phyloP scores from a whole-genome alignment of 495 filamentous ascomycete genomes.

The Trichocladium antarcticum region DNA sequence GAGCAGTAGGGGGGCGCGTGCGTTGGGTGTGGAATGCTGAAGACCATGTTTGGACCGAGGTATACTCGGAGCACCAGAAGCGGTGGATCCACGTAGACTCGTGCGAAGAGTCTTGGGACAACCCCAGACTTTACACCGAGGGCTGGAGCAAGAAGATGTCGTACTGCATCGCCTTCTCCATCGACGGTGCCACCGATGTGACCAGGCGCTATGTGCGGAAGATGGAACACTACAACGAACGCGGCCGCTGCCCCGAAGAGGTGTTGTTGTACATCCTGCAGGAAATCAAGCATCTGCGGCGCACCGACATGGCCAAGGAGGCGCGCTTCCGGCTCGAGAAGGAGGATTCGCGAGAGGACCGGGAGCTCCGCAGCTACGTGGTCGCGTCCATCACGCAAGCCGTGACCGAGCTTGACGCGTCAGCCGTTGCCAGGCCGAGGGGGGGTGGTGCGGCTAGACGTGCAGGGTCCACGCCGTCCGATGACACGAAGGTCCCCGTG shows the following conservation, averaged over 20 bases:
- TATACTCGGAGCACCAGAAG: constrained; percentile 87
- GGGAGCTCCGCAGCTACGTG: constrained; percentile 65
- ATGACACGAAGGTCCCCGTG: constrained; percentile 40
- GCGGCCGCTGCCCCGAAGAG: constrained; percentile 70
- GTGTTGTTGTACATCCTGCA: constrained; percentile 79
- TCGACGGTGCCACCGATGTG: constrained; percentile 89
- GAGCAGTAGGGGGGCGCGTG: constrained; percentile 79
- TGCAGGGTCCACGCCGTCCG: constrained; percentile 16
- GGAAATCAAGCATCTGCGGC: constrained; percentile 75
- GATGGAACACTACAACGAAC: constrained; percentile 56
- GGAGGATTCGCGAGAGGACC: constrained; percentile 79
- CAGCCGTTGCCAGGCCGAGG: constrained; percentile 19
- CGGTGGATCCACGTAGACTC: constrained; percentile 96
- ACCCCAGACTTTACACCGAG: constrained; percentile 83
- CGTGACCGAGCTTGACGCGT: constrained; percentile 37
- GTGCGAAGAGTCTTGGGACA: constrained; percentile 93
- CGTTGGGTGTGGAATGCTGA: constrained; percentile 98
- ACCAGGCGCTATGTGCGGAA: constrained; percentile 91
- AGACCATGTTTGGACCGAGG: constrained; percentile 95
- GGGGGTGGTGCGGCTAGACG: constrained; percentile 4
- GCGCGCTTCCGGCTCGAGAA: constrained; percentile 71
- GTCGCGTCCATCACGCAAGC: constrained; percentile 57
- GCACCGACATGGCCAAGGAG: constrained; percentile 66
- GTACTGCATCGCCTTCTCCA: constrained; percentile 94
- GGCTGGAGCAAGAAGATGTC: constrained; percentile 92